A percentile compares a stretch with the other conserved stretches of the same genome.
phyloP scores from a whole-genome alignment of 169 alveolate genomes.

The Perkinsus chesapeaki region DNA sequence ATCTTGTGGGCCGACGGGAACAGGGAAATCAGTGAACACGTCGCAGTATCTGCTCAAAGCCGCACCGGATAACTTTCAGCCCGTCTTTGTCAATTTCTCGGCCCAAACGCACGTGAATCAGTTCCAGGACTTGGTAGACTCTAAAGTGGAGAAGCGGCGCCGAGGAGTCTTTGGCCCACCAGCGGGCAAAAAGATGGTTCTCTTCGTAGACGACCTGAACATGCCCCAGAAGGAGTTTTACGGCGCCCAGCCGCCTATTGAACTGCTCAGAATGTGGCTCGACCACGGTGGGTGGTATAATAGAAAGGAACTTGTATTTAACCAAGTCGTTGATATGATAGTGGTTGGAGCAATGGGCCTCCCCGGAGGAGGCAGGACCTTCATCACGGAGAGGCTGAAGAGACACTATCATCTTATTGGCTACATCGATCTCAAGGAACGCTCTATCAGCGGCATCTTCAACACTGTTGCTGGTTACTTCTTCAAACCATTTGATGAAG shows the following conservation, averaged over 20 bases:
- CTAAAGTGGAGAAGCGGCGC: slow-evolving; percentile 76
- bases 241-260: slow-evolving; percentile 91
- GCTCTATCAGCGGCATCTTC: slow-evolving; percentile 67
- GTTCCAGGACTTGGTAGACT: slow-evolving; percentile 69
- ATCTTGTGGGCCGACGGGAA: slow-evolving; percentile 88
- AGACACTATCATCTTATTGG: slow-evolving; percentile 80
- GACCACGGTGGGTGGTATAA: slow-evolving; percentile 82
- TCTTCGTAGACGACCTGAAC: slow-evolving; percentile 85
- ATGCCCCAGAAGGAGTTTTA: slow-evolving; percentile 88
- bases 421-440: slow-evolving; percentile 68
- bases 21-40: slow-evolving; percentile 80
- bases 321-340: slow-evolving; percentile 46
- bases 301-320: slow-evolving; percentile 1
- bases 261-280: slow-evolving; percentile 82
- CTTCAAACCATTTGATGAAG: slow-evolving; percentile 54
- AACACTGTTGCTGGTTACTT: slow-evolving; percentile 56
- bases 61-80: slow-evolving; percentile 68
- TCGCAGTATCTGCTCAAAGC: slow-evolving; percentile 54
- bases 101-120: slow-evolving; percentile 88
- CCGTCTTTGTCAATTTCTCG: slow-evolving; percentile 69
- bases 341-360: slow-evolving; percentile 88
- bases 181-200: slow-evolving; percentile 74
- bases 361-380: slow-evolving; percentile 90
- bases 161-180: slow-evolving; percentile 86
- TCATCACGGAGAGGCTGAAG: slow-evolving; percentile 71